Conservation (phyloP, 371 early-diverging fungal genomes). For the Mortierella sp. region DNA sequence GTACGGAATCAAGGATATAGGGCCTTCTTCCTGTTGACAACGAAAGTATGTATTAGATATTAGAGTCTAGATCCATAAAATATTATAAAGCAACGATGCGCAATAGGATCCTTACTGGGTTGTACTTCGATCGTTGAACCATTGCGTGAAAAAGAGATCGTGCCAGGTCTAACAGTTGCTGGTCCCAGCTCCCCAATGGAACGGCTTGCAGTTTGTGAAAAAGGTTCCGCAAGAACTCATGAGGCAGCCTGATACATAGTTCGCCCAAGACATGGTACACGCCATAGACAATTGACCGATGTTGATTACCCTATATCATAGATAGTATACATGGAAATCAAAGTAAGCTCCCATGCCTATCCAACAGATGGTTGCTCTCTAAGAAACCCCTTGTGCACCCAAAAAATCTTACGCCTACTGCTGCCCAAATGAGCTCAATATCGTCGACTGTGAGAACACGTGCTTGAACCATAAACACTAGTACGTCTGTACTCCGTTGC, state of each 20-base stretch:
- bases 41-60: background rate
- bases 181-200: constrained; percentile 52
- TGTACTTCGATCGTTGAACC: constrained; percentile 45
- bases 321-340: background rate
- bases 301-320: constrained; percentile 57
- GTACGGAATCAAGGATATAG: constrained; percentile 54
- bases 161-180: constrained; percentile 50
- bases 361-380: background rate
- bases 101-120: constrained; percentile 20
- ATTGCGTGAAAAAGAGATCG: constrained; percentile 55
- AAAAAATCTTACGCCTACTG: constrained; percentile 51
- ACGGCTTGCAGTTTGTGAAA: constrained; percentile 55
- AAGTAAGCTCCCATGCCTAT: background rate
- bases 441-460: constrained; percentile 52
- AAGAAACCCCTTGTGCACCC: background rate
- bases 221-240: constrained; percentile 49
- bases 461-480: constrained; percentile 57
- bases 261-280: constrained; percentile 62
- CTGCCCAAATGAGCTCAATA: constrained; percentile 61
- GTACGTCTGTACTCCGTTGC: constrained; percentile 59
- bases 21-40: constrained; percentile 30
- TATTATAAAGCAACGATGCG: background rate
- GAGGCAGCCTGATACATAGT: constrained; percentile 44
- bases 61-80: background rate
- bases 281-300: constrained; percentile 62